These are phyloP conservation scores for Monascus ruber DNA, from an alignment of 2,329 filamentous ascomycete genomes.

Conservation along the genomic window DNA sequence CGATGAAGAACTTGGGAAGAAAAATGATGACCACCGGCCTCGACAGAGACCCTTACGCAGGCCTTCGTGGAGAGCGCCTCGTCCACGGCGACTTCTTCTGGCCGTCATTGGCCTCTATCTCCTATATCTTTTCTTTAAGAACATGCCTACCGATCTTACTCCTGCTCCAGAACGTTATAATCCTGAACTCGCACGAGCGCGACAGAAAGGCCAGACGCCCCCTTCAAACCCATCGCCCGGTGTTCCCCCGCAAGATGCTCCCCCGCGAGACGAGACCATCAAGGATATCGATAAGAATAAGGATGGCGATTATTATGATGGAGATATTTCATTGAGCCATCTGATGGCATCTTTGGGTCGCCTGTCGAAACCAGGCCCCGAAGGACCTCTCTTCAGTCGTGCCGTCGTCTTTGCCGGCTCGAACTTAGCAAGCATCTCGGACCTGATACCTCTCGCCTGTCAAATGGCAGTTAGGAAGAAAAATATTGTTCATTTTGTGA, in stretches of 20 bases:
- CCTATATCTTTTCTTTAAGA: constrained; percentile 54
- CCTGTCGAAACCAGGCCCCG: constrained; percentile 44
- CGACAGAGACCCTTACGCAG: constrained; percentile 17
- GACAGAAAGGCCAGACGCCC: constrained; percentile 5
- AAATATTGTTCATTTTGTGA: constrained; percentile 69
- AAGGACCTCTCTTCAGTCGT: constrained; percentile 39
- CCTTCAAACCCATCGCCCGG: constrained; percentile 3
- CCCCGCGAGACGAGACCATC: constrained; percentile 3
- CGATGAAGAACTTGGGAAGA: constrained; percentile 55
- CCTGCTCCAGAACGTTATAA: constrained; percentile 22
- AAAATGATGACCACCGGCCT: constrained; percentile 49
- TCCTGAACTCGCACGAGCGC: constrained; percentile 9
- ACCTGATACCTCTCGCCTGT: constrained; percentile 71
- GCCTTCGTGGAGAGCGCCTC: constrained; percentile 23
- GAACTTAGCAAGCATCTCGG: constrained; percentile 59
- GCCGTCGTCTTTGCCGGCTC: constrained; percentile 65
- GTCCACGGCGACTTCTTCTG: constrained; percentile 40
- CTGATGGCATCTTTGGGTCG: constrained; percentile 54
- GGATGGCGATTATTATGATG: constrained; percentile 48
- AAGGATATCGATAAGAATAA: constrained; percentile 5
- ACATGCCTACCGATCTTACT: constrained; percentile 45
- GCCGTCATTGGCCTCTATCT: constrained; percentile 38
- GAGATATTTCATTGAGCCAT: constrained; percentile 56
- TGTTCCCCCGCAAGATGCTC: constrained; percentile 4
- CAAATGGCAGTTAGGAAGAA: constrained; percentile 61